Base-by-base conservation (phyloP, 495 filamentous ascomycete genomes). In the Peziza echinospora region DNA sequence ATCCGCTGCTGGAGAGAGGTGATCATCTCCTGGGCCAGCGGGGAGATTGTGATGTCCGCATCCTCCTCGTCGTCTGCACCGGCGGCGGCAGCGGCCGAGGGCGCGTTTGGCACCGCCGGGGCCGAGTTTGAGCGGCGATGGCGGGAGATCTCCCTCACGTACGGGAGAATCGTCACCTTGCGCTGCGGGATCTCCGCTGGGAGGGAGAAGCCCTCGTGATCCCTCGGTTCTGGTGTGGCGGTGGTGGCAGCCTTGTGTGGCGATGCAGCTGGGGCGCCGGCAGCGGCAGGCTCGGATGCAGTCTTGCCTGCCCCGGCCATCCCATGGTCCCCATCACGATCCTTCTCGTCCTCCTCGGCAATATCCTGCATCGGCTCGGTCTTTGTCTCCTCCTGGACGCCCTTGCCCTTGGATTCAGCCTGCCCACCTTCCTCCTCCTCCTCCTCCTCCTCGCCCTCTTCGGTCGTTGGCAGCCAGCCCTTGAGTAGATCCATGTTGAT, bases 171-270 rank as follows among this genome's bases (percentile, higher is more conserved):
- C 30, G 13, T 37, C 13, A 37, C 13, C 30, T 37, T 11, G 30
- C 30, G 30, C 30, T 11, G 3, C 6, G 30, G 30, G 30, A 37
- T 37, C 19, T 37, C 13, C 30, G 30, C 30, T 37, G 30, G 30
- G 19, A 17, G 13, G 3, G 30, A 37, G 19, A 37, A 13, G 13
- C 13, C 19, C 61, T 21, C 51, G 62, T 21, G 62, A 53, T 44
- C 53, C 55, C 44, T 60, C 48, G 51, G 50, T 45, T 24, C 49
- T 51, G 48, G 61, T 57, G 45, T 60, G 47, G 47, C 53, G 47
- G 37, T 61, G 55, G 39, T 21, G 22, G 8, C 41, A 21, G n/a
- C 62, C 55, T 46, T 55, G 55, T 46, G 59, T 51, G 51, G 49
- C 47, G 23, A 45, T 50, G 51, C 63, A 57, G 47, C 61, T 46